Base-by-base conservation (phyloP, 148 eudicot genomes). In the Camellia sinensis region DNA sequence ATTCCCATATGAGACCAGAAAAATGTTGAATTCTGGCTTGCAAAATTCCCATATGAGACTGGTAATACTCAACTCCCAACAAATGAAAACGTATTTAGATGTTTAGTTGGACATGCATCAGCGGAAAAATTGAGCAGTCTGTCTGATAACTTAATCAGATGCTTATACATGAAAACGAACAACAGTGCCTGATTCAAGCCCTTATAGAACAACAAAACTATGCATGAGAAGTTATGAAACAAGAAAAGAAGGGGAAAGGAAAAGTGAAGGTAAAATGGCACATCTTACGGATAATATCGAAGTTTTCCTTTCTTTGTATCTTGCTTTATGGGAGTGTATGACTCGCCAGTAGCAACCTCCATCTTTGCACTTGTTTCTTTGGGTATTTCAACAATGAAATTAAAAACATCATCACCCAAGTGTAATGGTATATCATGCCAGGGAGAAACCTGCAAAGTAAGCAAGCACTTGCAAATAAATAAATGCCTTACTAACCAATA, bases 301-400 rank as follows among this genome's bases (percentile, higher is more conserved):
- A 94, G 97, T 72, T 94, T 94, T 80, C 98, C 98, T 84, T 94
- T 94, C 81, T 94, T 94, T 1, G 98, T 94, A 73, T 94, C 98
- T 83, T 94, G 98, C 82, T 92, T 92, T 78, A 94, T 91, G 62
- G 97, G 97, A 79, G 98, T 94, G 82, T 56, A 89, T 60, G 75
- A 78, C 80, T 94, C 98, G 83, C 92, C 98, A 56, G 98, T 94
- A 62, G 98, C 98, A 88, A 94, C 94, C 91, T 94, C 97, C 98
- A 94, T 94, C 86, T 94, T 94, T 54, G 98, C 97, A 77, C 92
- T 92, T 57, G 98, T 89, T 84, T 94, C 98, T 86, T 94, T 94
- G 18, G 98, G 98, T 80, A 94, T 94, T 84, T 94, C 98, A 71
- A 91, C 98, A 76, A 94, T 83, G 80, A 91, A 92, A 85, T 89